A percentile compares a stretch with the other conserved stretches of the same genome.
Evolutionary conservation across 2,329 filamentous ascomycete genomes (phyloP).

Genomic region (Cladosporium sp.): DNA sequence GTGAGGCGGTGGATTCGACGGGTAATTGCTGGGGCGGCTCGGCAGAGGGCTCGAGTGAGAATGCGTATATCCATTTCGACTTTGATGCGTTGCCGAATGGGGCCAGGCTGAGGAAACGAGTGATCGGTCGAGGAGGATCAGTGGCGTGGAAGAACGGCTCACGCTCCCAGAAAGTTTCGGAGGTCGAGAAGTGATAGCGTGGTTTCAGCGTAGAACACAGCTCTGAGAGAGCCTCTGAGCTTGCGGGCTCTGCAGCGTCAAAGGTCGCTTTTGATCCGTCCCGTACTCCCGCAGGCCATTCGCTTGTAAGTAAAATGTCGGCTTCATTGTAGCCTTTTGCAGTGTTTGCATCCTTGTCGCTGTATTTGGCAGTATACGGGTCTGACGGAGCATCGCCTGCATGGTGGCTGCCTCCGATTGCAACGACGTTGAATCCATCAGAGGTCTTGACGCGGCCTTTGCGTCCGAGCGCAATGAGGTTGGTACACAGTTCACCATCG

Average conservation of each 20-base stretch:
- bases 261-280: constrained; percentile 19
- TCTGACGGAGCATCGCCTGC: constrained; percentile 37
- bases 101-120: constrained; percentile 87
- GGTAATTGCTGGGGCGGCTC: constrained; percentile 61
- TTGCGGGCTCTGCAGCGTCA: constrained; percentile 43
- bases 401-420: constrained; percentile 64
- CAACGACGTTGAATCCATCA: constrained; percentile 82
- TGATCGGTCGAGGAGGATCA: constrained; percentile 52
- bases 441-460: constrained; percentile 83
- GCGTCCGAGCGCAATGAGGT: constrained; percentile 85
- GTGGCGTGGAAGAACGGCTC: constrained; percentile 78
- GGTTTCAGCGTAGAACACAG: constrained; percentile 76
- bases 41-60: constrained; percentile 58
- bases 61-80: constrained; percentile 74
- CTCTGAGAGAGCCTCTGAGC: constrained; percentile 68
- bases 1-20: constrained; percentile 68
- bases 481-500: constrained; percentile 71
- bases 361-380: constrained; percentile 73
- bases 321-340: constrained; percentile 64
- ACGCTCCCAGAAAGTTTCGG: constrained; percentile 76
- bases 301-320: constrained; percentile 81
- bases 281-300: constrained; percentile 71
- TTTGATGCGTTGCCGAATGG: constrained; percentile 71
- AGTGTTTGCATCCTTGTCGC: constrained; percentile 61
- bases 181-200: constrained; percentile 82